These are phyloP conservation scores for Cyclotella kingstonii DNA, from an alignment of 108 stramenopile genomes.

Conservation along the genomic window DNA sequence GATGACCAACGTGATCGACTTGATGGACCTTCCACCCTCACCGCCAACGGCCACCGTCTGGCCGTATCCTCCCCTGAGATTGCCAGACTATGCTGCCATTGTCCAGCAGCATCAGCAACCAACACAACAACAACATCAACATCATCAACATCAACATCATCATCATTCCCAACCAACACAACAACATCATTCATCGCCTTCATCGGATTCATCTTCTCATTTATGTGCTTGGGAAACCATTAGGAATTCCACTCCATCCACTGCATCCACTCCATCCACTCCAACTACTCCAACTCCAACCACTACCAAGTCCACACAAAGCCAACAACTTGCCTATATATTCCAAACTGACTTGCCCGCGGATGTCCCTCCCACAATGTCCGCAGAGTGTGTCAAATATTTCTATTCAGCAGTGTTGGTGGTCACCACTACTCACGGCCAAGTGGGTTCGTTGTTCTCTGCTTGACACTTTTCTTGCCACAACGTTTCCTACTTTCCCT, in stretches of 20 bases:
- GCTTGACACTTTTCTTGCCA: neutral
- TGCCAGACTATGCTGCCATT: slow-evolving; percentile 23
- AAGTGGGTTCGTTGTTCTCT: slow-evolving; percentile 10
- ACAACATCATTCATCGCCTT: no score
- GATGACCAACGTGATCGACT: slow-evolving; percentile 43
- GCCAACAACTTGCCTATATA: slow-evolving; percentile 21
- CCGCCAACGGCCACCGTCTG: no score
- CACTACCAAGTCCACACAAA: neutral
- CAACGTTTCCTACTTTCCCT: neutral
- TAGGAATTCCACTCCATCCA: no score
- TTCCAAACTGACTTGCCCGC: slow-evolving; percentile 36
- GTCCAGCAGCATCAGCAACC: neutral
- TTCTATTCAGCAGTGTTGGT: slow-evolving; percentile 47
- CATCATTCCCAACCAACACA: no score
- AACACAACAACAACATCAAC: no score
- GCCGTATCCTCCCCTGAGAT: slow-evolving; percentile 27
- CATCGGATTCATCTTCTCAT: no score
- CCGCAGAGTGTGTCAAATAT: slow-evolving; percentile 39
- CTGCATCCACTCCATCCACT: neutral
- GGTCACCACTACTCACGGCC: slow-evolving; percentile 24
- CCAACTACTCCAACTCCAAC: slow-evolving; percentile 1
- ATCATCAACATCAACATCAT: no score
- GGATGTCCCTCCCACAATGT: slow-evolving; percentile 37
- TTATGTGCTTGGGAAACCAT: no score
- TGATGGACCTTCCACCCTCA: no score